Percentiles rank a stretch among this genome's conserved stretches.
These are phyloP conservation scores for Sphaerobolus stellatus DNA, from an alignment of 1,284 basidiomycete species.

Conservation along the genomic window DNA sequence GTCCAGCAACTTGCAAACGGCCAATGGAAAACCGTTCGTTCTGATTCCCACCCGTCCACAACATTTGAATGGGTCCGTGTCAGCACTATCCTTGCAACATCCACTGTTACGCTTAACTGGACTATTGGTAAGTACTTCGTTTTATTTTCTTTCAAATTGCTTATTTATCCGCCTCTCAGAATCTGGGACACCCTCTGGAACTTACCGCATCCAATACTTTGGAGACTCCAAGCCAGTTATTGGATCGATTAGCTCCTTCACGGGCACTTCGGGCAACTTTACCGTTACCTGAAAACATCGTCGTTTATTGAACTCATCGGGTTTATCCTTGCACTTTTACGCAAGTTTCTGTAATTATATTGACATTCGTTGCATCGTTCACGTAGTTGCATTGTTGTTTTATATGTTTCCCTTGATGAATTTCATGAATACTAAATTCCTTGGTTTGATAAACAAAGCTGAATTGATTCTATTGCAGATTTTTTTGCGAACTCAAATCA, in stretches of 20 bases:
- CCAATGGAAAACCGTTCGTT: constrained; percentile 58
- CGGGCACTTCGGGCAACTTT: constrained; percentile 61
- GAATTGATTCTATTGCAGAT: too few relatives aligned
- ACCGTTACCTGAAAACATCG: constrained; percentile 45
- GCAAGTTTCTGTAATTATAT: too few relatives aligned
- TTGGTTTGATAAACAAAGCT: too few relatives aligned
- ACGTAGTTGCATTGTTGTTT: too few relatives aligned
- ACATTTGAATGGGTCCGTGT: constrained; percentile 66
- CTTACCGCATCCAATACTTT: constrained; percentile 69
- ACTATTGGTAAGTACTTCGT: constrained; percentile 48
- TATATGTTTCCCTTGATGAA: too few relatives aligned
- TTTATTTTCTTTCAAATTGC: constrained; percentile 8
- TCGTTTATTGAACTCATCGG: too few relatives aligned
- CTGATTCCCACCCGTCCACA: constrained; percentile 82
- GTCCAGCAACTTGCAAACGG: constrained; percentile 56
- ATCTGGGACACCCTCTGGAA: constrained; percentile 50
- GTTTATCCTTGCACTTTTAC: too few relatives aligned
- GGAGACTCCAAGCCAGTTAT: constrained; percentile 71
- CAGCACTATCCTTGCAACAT: constrained; percentile 54
- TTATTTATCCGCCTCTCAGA: background rate
- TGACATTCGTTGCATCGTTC: too few relatives aligned
- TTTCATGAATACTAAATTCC: too few relatives aligned
- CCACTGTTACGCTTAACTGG: constrained; percentile 57
- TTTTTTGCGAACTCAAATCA: too few relatives aligned
- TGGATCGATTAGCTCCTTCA: constrained; percentile 61